Percentiles rank a stretch among this genome's conserved stretches.
Evolutionary conservation across 139 green algal genomes (phyloP).

Genomic region (Tetradesmus obliquus): DNA sequence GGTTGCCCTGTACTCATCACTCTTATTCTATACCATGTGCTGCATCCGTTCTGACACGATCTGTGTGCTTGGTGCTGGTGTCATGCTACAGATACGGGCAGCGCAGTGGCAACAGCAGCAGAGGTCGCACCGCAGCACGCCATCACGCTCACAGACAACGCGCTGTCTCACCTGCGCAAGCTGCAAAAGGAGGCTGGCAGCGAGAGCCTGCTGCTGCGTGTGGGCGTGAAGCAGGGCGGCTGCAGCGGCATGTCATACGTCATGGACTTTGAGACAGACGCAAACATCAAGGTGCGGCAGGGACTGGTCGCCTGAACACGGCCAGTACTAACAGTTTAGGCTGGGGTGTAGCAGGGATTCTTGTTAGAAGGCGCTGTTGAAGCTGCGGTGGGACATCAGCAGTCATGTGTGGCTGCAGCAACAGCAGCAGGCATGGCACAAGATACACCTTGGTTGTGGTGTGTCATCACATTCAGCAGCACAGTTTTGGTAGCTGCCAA

Average conservation of each 20-base stretch:
- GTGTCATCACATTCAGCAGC: no score
- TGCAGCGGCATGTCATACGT: constrained; percentile 88
- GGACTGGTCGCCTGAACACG: constrained; percentile 35
- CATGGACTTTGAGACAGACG: constrained; percentile 90
- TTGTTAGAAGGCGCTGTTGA: no score
- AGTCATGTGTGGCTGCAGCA: neutral
- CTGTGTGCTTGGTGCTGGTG: no score
- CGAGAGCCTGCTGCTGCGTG: constrained; percentile 61
- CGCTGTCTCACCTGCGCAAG: constrained; percentile 83
- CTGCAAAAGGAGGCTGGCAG: constrained; percentile 54
- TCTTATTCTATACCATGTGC: no score
- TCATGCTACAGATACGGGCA: neutral
- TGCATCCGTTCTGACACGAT: no score
- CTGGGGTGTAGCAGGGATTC: no score
- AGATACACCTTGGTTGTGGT: no score
- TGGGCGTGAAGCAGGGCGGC: constrained; percentile 71
- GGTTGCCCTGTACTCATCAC: no score
- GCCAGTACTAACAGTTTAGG: no score
- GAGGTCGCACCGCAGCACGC: constrained; percentile 39
- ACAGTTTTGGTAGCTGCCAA: no score
- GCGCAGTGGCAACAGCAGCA: neutral
- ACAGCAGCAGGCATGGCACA: neutral
- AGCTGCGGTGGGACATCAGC: no score
- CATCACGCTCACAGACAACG: constrained; percentile 84
- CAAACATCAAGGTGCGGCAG: constrained; percentile 69